Evolutionary conservation across 129 eudicot species (phyloP).

Genomic region (Flaveria brownii): DNA sequence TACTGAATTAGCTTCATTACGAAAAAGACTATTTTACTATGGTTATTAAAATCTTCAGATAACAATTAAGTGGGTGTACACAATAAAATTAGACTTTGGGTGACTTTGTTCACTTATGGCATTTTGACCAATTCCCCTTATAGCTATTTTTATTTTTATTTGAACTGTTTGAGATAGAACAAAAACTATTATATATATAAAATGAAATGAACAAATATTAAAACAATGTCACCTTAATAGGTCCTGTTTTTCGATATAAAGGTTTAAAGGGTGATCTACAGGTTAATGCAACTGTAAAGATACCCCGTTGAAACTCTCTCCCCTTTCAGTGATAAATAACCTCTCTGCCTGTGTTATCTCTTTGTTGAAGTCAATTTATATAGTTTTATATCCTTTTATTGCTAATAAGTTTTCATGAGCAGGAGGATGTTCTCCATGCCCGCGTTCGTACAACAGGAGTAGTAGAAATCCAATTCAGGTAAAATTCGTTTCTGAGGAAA

Average conservation of each 20-base stretch:
- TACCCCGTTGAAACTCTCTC: neutral
- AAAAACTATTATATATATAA: neutral
- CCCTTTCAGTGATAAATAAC: conserved; percentile 8
- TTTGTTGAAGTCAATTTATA: neutral
- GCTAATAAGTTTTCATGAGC: conserved; percentile 29
- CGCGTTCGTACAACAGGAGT: conserved; percentile 98
- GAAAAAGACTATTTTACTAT: neutral
- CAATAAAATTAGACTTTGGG: neutral
- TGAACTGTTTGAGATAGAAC: too few species aligned
- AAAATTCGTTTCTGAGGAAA: conserved; percentile 6
- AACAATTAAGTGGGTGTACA: neutral
- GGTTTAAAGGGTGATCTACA: conserved; percentile 8
- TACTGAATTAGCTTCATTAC: neutral
- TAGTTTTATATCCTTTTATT: conserved; percentile 1
- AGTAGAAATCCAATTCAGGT: conserved; percentile 99
- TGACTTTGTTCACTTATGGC: neutral
- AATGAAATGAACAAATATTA: neutral
- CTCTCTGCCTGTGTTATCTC: neutral
- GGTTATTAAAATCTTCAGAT: neutral
- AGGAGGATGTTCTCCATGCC: conserved; percentile 99
- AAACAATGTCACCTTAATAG: neutral
- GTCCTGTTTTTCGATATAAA: neutral
- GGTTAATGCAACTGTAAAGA: conserved; percentile 11
- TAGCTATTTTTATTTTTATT: too few species aligned
- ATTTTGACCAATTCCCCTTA: neutral